These are phyloP conservation scores for Coemansia sp. DNA, from an alignment of 192 early-diverging fungal genomes.

Conservation along the genomic window DNA sequence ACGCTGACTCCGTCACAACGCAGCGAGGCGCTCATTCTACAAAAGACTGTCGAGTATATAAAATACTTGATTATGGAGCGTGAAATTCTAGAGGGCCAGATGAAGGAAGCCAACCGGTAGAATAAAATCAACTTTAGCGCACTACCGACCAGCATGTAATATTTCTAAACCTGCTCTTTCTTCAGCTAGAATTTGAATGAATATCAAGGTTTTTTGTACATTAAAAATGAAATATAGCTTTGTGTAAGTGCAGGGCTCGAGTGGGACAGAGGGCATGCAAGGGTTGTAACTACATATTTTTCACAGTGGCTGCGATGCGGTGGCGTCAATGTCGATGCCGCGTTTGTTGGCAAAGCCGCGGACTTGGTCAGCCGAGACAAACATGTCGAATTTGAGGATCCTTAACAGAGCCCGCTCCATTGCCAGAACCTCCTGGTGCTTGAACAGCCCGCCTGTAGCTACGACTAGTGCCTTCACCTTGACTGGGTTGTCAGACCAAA, in stretches of 20 bases:
- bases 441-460: slow-evolving; percentile 38
- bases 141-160: background rate
- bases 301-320: slow-evolving; percentile 2
- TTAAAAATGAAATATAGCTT: background rate
- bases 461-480: slow-evolving; percentile 34
- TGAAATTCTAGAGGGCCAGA: slow-evolving; percentile 49
- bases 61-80: slow-evolving; percentile 61
- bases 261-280: too few species aligned
- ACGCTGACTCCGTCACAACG: slow-evolving; percentile 76
- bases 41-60: slow-evolving; percentile 80
- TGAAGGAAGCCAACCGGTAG: slow-evolving; percentile 18
- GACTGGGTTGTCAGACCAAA: slow-evolving; percentile 55
- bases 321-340: slow-evolving; percentile 26
- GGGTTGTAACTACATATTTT: background rate
- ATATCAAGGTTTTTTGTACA: background rate
- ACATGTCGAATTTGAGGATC: slow-evolving; percentile 45
- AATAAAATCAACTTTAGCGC: background rate
- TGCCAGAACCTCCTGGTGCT: slow-evolving; percentile 33
- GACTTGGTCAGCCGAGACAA: slow-evolving; percentile 40
- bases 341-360: slow-evolving; percentile 31
- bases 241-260: too few species aligned
- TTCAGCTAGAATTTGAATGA: background rate
- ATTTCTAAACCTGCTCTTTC: background rate
- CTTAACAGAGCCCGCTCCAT: slow-evolving; percentile 50
- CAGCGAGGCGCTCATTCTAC: slow-evolving; percentile 81